Conservation (phyloP, 2,329 filamentous ascomycete species). For the Macrophomina tecta region DNA sequence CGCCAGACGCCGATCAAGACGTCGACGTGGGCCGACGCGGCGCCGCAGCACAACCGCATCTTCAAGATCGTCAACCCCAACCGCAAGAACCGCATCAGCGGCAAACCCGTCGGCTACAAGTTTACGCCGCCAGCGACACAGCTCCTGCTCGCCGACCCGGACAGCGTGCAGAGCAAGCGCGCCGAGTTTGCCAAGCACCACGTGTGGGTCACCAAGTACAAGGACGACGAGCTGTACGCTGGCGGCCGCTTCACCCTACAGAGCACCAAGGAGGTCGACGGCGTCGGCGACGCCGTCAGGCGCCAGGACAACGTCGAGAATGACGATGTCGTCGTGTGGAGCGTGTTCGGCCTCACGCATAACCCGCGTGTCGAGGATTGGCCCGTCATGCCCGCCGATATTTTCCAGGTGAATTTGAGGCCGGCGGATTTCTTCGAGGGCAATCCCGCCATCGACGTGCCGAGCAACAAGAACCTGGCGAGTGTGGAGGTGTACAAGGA, state of each 20-base stretch:
- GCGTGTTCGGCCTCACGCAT: conserved; percentile 58
- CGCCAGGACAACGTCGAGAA: conserved; percentile 51
- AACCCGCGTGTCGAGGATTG: conserved; percentile 51
- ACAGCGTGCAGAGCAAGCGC: conserved; percentile 53
- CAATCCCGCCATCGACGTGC: conserved; percentile 62
- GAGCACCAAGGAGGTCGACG: conserved; percentile 50
- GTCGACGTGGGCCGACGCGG: conserved; percentile 59
- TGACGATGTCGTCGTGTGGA: conserved; percentile 58
- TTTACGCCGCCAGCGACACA: conserved; percentile 56
- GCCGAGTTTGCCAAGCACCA: conserved; percentile 58
- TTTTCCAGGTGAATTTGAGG: conserved; percentile 54
- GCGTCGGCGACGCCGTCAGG: conserved; percentile 52
- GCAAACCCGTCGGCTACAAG: conserved; percentile 56
- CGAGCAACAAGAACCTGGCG: conserved; percentile 34
- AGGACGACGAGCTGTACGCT: conserved; percentile 58
- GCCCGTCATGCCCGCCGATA: conserved; percentile 55
- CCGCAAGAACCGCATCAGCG: conserved; percentile 52
- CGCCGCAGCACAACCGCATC: conserved; percentile 59
- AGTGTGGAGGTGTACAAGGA: conserved; percentile 23
- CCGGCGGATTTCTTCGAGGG: conserved; percentile 61
- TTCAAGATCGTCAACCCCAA: conserved; percentile 61
- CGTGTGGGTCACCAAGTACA: conserved; percentile 61
- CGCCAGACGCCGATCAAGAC: conserved; percentile 55
- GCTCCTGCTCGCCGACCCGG: conserved; percentile 55
- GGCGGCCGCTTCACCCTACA: conserved; percentile 57